phyloP scores from a whole-genome alignment of 2,329 filamentous ascomycete genomes.

The Huntiella moniliformis region DNA sequence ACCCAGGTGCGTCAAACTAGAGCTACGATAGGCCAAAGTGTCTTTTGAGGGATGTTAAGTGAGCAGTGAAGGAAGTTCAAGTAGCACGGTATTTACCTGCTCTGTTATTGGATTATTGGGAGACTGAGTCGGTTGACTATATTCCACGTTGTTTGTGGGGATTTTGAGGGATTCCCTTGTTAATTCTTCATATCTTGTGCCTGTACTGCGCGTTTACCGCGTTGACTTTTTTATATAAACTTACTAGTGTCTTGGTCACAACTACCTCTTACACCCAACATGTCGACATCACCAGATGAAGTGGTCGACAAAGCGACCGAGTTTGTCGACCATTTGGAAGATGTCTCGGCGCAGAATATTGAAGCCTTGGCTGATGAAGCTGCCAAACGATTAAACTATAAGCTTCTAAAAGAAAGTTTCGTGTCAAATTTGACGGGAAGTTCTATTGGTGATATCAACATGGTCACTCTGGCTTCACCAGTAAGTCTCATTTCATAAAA shows the following conservation, averaged over 20 bases:
- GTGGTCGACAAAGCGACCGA: background rate
- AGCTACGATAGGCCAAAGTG: conserved; percentile 9
- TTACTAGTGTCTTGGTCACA: background rate
- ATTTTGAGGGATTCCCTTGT: no score
- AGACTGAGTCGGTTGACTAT: no score
- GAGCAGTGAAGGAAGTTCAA: no score
- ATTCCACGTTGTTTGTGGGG: no score
- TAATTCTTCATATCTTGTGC: no score
- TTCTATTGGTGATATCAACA: conserved; percentile 66
- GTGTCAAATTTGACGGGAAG: conserved; percentile 83
- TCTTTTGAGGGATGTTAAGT: background rate
- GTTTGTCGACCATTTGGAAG: conserved; percentile 4
- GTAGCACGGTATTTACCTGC: no score
- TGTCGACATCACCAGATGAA: background rate
- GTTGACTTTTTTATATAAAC: no score
- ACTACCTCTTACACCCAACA: background rate
- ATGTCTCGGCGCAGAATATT: conserved; percentile 16
- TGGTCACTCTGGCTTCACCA: conserved; percentile 66
- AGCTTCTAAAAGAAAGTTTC: conserved; percentile 83
- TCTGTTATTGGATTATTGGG: no score
- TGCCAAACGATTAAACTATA: conserved; percentile 40
- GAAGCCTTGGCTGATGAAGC: conserved; percentile 18
- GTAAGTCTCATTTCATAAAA: conserved; percentile 31
- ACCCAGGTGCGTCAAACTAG: background rate
- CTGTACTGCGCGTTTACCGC: no score